Base-by-base conservation (phyloP, 208 protist species). In the Jaenimonas drosophilae region DNA sequence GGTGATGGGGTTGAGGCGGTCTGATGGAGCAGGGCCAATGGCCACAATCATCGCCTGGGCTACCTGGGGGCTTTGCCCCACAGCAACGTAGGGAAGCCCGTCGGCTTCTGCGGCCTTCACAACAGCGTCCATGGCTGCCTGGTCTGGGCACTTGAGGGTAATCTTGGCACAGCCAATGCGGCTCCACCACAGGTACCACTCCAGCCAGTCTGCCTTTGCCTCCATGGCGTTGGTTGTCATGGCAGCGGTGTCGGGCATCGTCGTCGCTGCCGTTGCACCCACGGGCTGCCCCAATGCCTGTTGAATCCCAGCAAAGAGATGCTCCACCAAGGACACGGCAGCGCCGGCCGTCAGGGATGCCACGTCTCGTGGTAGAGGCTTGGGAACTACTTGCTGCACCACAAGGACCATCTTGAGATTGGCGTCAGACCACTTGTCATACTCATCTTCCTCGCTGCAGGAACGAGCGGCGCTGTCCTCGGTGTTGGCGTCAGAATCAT, bases 381-480 rank as follows among this genome's bases (percentile, higher is more conserved):
- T 72, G n/a, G 59, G 65, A 25, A 58, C 30, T 12, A 66, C 66
- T 5, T 65, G 59, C 2, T 68, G 62, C n/a, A 89, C 62, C 5
- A 89, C 57, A 29, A 89, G 64, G 14, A 83, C 58, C 73, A 89
- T 80, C 50, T 86, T 85, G n/a, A 89, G 54, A 4, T 45, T 55
- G 6, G 82, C 71, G 38, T 73, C 65, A 1, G 49, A 56, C 2
- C 17, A 24, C 2, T 60, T 54, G 4, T 24, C 26, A 12, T 64
- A 30, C 28, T 73, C 70, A 23, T 69, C 52, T 9, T 71, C 57
- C 1, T 53, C 54, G 0, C 59, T 39, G 4, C 61, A 33, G 26
- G 29, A 23, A 5, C 50, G 48, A 4, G 38, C 45, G 20, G 32
- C 57, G 49, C 49, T 67, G 27, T 49, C 44, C 7, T 37, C 43